These are phyloP conservation scores for Ogataea naganishii DNA, from an alignment of 805 yeast genomes.

Conservation along the genomic window DNA sequence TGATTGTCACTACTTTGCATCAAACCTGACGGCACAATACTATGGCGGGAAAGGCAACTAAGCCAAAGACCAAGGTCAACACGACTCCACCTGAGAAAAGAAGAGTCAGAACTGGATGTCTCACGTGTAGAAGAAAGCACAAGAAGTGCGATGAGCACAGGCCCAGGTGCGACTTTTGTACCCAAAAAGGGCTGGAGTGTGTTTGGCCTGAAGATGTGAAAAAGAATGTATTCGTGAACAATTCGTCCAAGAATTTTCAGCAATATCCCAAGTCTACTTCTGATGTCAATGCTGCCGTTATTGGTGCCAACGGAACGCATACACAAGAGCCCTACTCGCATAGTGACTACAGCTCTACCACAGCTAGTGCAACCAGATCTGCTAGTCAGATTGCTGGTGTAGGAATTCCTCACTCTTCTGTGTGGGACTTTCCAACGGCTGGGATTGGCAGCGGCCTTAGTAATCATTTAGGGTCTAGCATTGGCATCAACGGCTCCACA, in stretches of 20 bases:
- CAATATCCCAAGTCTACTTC: constrained; percentile 6
- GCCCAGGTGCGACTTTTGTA: constrained; percentile 42
- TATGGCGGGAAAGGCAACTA: too few relatives aligned
- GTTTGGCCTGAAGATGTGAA: constrained; percentile 27
- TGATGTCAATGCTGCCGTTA: not conserved
- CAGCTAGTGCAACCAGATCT: constrained; percentile 2
- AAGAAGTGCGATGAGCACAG: constrained; percentile 48
- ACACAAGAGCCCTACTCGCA: not conserved
- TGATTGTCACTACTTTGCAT: too few relatives aligned
- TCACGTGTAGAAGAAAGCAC: constrained; percentile 43
- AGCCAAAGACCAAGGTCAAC: too few relatives aligned
- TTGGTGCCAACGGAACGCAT: not conserved
- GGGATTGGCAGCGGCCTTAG: too few relatives aligned
- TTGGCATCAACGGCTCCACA: too few relatives aligned
- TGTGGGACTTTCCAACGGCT: too few relatives aligned
- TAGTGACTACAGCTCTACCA: not conserved
- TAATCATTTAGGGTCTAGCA: too few relatives aligned
- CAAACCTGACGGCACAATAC: too few relatives aligned
- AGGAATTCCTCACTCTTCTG: too few relatives aligned
- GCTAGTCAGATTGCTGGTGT: too few relatives aligned
- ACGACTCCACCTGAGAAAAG: constrained; percentile 26
- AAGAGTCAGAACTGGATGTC: constrained; percentile 36
- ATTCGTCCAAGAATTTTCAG: constrained; percentile 18
- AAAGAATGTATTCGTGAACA: constrained; percentile 18
- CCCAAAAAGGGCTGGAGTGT: constrained; percentile 26